Percentiles rank a stretch among this genome's conserved stretches.
These are phyloP conservation scores for Cryphonectria japonica DNA, from an alignment of 2,329 filamentous ascomycete species.

Conservation along the genomic window DNA sequence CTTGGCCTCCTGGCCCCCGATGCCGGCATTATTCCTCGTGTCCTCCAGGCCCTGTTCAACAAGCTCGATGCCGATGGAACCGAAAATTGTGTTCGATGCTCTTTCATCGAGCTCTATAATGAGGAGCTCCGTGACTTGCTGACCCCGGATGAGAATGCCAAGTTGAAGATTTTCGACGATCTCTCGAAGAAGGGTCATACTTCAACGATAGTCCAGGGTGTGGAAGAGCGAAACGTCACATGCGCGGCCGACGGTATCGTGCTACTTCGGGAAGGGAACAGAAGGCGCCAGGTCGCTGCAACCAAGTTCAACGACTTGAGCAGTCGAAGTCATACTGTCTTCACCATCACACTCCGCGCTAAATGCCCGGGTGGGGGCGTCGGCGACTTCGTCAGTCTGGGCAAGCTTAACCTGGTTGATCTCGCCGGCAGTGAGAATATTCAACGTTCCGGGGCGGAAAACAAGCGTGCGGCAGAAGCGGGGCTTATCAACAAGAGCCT, in stretches of 20 bases:
- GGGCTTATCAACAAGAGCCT: conserved; percentile 98
- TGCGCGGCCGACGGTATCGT: conserved; percentile 84
- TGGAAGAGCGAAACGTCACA: conserved; percentile 95
- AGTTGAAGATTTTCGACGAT: conserved; percentile 96
- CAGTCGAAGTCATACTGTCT: conserved; percentile 95
- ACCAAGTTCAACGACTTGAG: conserved; percentile 99
- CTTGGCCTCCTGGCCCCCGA: conserved; percentile 85
- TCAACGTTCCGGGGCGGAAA: conserved; percentile 93
- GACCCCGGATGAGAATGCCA: conserved; percentile 76
- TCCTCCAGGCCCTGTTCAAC: conserved; percentile 82
- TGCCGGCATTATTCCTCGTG: conserved; percentile 93
- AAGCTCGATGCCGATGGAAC: conserved; percentile 78
- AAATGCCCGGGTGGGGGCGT: conserved; percentile 81
- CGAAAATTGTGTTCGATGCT: conserved; percentile 93
- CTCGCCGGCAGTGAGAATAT: conserved; percentile 98
- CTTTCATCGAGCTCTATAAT: conserved; percentile 98
- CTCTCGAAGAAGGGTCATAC: conserved; percentile 82
- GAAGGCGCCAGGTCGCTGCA: conserved; percentile 95
- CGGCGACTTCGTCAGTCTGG: conserved; percentile 86
- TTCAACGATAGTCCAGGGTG: conserved; percentile 89
- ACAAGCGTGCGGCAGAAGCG: conserved; percentile 94
- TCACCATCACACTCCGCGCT: conserved; percentile 91
- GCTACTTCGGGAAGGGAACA: conserved; percentile 83
- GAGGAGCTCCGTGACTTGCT: conserved; percentile 93
- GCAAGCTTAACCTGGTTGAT: conserved; percentile 96